Base-by-base conservation (phyloP, 108 stramenopile genomes). In the Thalassiosira profunda region DNA sequence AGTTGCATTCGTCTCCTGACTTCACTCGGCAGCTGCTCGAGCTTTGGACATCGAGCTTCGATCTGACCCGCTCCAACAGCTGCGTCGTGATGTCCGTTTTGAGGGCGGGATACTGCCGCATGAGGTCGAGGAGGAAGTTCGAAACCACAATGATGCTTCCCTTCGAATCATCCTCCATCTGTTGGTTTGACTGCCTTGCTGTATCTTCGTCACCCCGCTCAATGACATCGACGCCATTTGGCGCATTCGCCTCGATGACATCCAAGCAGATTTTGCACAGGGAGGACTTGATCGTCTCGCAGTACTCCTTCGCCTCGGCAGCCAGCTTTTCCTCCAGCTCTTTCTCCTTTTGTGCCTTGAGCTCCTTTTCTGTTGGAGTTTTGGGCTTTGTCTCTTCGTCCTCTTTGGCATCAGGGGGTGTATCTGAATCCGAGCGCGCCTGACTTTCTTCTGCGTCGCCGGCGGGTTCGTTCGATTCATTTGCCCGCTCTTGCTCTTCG, bases 61-160 rank as follows among this genome's bases (percentile, higher is more conserved):
- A 47, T 56, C 72, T 73, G 25, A 94, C 36, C 23, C 68, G 43
- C 6, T 66, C 58, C 31, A 94, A 63, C 9, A 91, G 5, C 10
- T 65, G 48, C 4, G 25, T 31, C 18, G 84, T 77, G 12, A 91
- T 77, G 18, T 54, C 55, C 2, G 81, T 57, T 9, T 58, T 46
- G 34, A 84, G 61, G 17, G 82, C 70, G 14, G 87, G 76, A 58
- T 86, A 79, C 14, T 72, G 63, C 34, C 73, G 58, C 59, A 84
- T 84, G 20, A 86, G 23, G 36, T 91, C 79, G 7, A 92, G 78
- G 30, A 95, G 42, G 78, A 92, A 92, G 20, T 90, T 82, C 3
- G 74, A 60, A 12, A 95, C 42, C 15, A 92, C 86, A 15, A 88
- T 74, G n/a, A 89, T 84, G 11, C 86, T 53, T 31, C 87, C 88